Evolutionary conservation across 371 early-diverging fungal genomes (phyloP).

Genomic region (Syncephalastrum contaminatum): DNA sequence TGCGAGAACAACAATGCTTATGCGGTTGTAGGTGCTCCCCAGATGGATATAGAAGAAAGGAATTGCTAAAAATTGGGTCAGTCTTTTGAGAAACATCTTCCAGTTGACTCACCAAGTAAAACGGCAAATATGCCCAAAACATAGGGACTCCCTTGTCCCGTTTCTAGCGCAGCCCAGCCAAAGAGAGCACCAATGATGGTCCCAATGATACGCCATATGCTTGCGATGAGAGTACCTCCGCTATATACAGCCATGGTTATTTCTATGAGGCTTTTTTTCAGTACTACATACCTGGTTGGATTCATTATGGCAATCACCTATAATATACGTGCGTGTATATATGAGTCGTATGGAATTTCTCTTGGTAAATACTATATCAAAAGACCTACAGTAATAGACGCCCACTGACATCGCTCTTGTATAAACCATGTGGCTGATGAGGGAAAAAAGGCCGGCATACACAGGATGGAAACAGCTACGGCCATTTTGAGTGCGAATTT

Average conservation of each 20-base stretch:
- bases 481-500: conserved; percentile 65
- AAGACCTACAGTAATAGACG: conserved; percentile 39
- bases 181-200: conserved; percentile 50
- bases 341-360: neutral
- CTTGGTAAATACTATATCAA: neutral
- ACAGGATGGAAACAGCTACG: conserved; percentile 40
- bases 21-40: conserved; percentile 41
- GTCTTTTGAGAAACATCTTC: neutral
- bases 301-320: conserved; percentile 56
- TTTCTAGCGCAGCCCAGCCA: conserved; percentile 52
- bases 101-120: conserved; percentile 45
- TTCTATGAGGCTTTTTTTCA: neutral
- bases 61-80: conserved; percentile 25
- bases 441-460: conserved; percentile 51
- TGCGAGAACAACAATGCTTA: conserved; percentile 41
- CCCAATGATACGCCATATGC: conserved; percentile 55
- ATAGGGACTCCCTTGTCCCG: conserved; percentile 48
- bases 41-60: conserved; percentile 46
- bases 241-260: conserved; percentile 11
- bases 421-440: conserved; percentile 33
- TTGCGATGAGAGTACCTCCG: conserved; percentile 56
- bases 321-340: neutral
- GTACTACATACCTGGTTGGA: conserved; percentile 44
- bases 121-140: conserved; percentile 53
- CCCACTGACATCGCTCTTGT: conserved; percentile 56